Percentiles rank a stretch among this genome's conserved stretches.
Conservation (phyloP, 2,329 filamentous ascomycete genomes). For the Cordyceps farinosa region DNA sequence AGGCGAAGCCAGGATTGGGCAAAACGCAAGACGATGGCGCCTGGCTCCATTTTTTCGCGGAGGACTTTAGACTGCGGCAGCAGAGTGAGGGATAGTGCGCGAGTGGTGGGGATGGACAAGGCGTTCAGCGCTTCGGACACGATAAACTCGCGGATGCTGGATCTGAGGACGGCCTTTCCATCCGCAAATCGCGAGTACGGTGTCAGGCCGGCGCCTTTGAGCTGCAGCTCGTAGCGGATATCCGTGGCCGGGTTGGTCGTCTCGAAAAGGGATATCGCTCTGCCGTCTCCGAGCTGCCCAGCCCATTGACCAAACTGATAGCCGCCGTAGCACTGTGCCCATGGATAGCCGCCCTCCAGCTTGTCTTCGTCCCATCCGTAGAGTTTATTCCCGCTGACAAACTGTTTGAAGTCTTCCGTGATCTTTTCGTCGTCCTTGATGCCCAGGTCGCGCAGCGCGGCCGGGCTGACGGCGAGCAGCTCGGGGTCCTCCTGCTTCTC, state of each 20-base stretch:
- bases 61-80: constrained; percentile 69
- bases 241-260: constrained; percentile 69
- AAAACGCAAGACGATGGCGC: constrained; percentile 88
- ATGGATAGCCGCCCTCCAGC: constrained; percentile 76
- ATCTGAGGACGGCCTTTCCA: constrained; percentile 87
- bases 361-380: constrained; percentile 71
- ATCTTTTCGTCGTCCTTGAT: constrained; percentile 65
- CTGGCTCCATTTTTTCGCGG: constrained; percentile 80
- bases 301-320: constrained; percentile 83
- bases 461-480: constrained; percentile 74
- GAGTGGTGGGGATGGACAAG: constrained; percentile 78
- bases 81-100: constrained; percentile 78
- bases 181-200: constrained; percentile 97
- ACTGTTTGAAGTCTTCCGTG: constrained; percentile 69
- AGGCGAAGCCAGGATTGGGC: constrained; percentile 88
- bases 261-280: constrained; percentile 93
- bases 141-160: constrained; percentile 90
- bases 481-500: constrained; percentile 69
- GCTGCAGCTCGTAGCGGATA: constrained; percentile 81
- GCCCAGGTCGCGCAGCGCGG: constrained; percentile 77
- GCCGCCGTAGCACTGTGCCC: constrained; percentile 97
- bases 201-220: constrained; percentile 90
- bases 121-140: constrained; percentile 88
- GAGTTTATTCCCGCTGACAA: constrained; percentile 79
- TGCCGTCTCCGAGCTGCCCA: constrained; percentile 89